phyloP scores from a whole-genome alignment of 2,329 filamentous ascomycete genomes.

The Alternaria conjuncta region DNA sequence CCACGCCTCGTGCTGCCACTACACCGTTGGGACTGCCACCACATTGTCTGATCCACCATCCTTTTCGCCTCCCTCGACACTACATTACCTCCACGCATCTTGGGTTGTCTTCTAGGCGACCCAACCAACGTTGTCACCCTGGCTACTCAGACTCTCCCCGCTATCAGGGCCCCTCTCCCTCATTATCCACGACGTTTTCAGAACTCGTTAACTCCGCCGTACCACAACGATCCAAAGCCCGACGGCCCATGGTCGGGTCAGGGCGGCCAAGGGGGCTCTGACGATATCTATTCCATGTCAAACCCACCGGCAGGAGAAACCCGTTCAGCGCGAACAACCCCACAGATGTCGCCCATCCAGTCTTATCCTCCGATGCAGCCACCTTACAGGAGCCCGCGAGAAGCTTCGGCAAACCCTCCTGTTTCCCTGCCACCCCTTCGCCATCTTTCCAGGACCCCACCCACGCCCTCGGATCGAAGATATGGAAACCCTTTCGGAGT shows the following conservation, averaged over 20 bases:
- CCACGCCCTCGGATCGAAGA: conserved; percentile 40
- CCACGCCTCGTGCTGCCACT: conserved; percentile 3
- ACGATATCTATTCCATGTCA: conserved; percentile 41
- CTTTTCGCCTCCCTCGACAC: background rate
- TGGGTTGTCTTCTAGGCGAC: conserved; percentile 39
- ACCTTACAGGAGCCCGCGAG: conserved; percentile 28
- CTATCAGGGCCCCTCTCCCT: conserved; percentile 41
- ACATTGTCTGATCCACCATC: background rate
- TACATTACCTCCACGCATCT: conserved; percentile 3
- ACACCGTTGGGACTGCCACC: background rate
- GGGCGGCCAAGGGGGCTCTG: conserved; percentile 40
- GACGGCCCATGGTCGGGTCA: conserved; percentile 46
- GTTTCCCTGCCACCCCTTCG: conserved; percentile 44
- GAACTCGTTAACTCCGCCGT: conserved; percentile 41
- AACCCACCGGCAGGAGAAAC: conserved; percentile 26
- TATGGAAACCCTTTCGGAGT: conserved; percentile 49
- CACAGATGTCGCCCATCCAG: conserved; percentile 38
- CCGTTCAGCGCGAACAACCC: conserved; percentile 34
- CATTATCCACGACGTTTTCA: conserved; percentile 40
- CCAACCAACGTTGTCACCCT: conserved; percentile 38
- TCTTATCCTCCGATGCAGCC: conserved; percentile 35
- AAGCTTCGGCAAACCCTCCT: conserved; percentile 21
- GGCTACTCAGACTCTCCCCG: conserved; percentile 49
- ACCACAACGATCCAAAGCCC: conserved; percentile 38
- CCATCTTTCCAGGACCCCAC: conserved; percentile 44